Conservation (phyloP, 2,329 filamentous ascomycete genomes). For the Cladophialophora psammophila region DNA sequence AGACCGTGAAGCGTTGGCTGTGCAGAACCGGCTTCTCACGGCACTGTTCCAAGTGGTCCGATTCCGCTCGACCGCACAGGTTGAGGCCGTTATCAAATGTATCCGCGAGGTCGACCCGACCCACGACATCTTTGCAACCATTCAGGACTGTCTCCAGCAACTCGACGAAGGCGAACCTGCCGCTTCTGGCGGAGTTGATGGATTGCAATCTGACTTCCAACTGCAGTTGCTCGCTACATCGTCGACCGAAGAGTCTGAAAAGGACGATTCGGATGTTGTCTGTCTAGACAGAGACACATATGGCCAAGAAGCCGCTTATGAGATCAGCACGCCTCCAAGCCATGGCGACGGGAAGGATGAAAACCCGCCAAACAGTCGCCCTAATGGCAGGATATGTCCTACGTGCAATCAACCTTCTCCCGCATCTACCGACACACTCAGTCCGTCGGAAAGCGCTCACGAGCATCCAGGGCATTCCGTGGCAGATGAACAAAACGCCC, state of each 20-base stretch:
- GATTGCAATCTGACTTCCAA: background rate
- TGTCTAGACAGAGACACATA: background rate
- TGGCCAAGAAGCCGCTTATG: background rate
- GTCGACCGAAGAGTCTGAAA: background rate
- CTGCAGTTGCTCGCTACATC: background rate
- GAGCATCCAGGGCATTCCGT: background rate
- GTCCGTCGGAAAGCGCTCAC: background rate
- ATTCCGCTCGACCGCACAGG: background rate
- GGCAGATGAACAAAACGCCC: background rate
- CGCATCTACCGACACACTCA: background rate
- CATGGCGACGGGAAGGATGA: background rate
- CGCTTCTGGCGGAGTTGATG: background rate
- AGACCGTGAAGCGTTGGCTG: background rate
- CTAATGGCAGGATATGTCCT: background rate
- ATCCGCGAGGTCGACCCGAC: background rate
- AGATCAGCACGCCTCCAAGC: background rate
- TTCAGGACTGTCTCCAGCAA: background rate
- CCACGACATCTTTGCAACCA: slow-evolving; percentile 2
- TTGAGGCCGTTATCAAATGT: background rate
- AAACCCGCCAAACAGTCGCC: background rate
- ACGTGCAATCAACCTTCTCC: background rate
- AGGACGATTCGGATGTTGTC: background rate
- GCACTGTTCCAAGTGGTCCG: background rate
- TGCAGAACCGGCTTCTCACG: background rate
- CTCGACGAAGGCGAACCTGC: background rate